Percentiles rank a stretch among this genome's conserved stretches.
phyloP scores from a whole-genome alignment of 192 early-diverging fungal genomes.

The Coemansia sp. region DNA sequence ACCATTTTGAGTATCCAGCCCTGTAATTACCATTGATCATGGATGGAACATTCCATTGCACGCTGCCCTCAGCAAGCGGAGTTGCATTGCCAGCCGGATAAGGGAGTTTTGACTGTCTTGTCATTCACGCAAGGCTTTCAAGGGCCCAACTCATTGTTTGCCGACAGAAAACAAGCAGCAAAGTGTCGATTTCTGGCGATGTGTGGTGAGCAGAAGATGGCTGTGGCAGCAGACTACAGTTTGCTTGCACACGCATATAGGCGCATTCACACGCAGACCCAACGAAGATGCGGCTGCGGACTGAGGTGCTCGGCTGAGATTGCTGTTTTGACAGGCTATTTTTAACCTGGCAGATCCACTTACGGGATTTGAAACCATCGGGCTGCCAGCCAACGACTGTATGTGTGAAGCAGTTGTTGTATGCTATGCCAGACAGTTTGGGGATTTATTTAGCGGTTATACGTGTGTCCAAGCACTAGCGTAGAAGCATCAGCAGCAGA shows the following conservation, averaged over 20 bases:
- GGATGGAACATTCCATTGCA: slow-evolving; percentile 2
- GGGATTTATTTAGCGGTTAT: no score
- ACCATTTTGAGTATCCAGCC: no score
- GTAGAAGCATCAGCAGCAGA: no score
- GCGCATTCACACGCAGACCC: neutral
- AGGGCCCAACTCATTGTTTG: no score
- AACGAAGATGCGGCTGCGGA: neutral
- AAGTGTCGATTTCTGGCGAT: no score
- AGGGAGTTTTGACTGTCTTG: neutral
- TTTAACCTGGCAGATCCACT: neutral
- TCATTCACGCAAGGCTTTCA: no score
- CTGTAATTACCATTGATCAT: neutral
- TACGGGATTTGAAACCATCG: neutral
- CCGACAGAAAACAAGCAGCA: no score
- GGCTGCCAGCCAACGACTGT: neutral
- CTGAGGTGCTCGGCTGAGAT: neutral
- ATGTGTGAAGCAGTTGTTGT: neutral
- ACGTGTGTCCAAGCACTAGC: no score
- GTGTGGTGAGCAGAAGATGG: no score
- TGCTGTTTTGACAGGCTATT: neutral
- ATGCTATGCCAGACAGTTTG: neutral
- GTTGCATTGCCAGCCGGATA: neutral
- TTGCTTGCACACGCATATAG: neutral
- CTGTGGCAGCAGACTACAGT: no score
- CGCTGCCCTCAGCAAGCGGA: neutral